These are phyloP conservation scores for Vanderwaltozyma tropicalis DNA, from an alignment of 805 yeast genomes.

Conservation along the genomic window DNA sequence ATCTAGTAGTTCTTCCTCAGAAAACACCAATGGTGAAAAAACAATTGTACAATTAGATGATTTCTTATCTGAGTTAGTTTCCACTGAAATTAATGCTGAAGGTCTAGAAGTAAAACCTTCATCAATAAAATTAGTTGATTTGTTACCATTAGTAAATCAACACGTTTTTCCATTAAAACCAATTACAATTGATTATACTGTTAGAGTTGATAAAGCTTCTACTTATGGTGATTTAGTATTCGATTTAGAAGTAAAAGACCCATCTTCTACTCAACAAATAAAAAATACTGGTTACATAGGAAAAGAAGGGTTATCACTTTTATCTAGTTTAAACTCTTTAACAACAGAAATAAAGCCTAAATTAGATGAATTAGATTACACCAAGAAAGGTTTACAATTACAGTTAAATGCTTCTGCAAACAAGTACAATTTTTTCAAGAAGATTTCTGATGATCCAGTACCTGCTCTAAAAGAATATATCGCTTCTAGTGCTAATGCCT, in stretches of 20 bases:
- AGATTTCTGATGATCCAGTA: conserved; percentile 68
- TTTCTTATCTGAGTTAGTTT: conserved; percentile 34
- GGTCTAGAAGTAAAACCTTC: conserved; percentile 4
- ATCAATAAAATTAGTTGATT: conserved; percentile 41
- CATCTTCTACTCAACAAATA: conserved; percentile 18
- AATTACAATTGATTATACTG: conserved; percentile 59
- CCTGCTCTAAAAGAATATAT: conserved; percentile 63
- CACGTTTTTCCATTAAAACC: conserved; percentile 75
- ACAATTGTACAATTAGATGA: conserved; percentile 43
- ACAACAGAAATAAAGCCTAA: conserved; percentile 30
- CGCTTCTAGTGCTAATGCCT: conserved; percentile 70
- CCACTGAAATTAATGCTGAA: conserved; percentile 3
- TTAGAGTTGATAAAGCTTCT: conserved; percentile 65
- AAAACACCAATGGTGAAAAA: conserved; percentile 36
- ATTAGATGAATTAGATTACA: conserved; percentile 35
- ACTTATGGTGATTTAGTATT: conserved; percentile 72
- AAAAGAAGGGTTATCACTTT: conserved; percentile 22
- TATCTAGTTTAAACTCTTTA: conserved; percentile 23
- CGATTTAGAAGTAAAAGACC: conserved; percentile 56
- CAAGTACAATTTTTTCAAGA: conserved; percentile 69
- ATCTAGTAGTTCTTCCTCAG: conserved; percentile 3
- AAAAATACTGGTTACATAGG: conserved; percentile 20
- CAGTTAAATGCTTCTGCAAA: conserved; percentile 45
- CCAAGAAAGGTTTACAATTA: conserved; percentile 34
- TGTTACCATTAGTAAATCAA: conserved; percentile 29